Percentiles rank a stretch among this genome's conserved stretches.
Evolutionary conservation across 106 monocot genomes (phyloP).

Genomic region (Dendrobium nobile): DNA sequence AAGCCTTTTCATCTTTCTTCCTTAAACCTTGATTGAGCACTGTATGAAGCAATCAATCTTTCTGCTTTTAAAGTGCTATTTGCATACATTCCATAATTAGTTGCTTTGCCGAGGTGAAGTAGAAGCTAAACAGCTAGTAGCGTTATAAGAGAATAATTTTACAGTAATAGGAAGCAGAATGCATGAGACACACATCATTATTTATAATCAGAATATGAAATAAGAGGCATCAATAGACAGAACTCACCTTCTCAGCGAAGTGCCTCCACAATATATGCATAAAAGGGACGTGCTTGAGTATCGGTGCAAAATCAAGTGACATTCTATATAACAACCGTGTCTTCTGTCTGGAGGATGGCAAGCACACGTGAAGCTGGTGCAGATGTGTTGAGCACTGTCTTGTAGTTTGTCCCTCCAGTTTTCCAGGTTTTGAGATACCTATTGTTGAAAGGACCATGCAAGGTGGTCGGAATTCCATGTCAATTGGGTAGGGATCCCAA

Average conservation of each 20-base stretch:
- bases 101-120: not conserved
- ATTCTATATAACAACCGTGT: slow-evolving; percentile 89
- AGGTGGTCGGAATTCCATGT: slow-evolving; percentile 97
- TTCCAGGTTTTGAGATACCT: slow-evolving; percentile 96
- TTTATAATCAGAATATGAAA: not conserved
- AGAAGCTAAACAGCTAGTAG: not conserved
- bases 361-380: slow-evolving; percentile 91
- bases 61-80: too few relatives aligned
- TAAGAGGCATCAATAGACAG: not conserved
- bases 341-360: slow-evolving; percentile 86
- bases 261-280: slow-evolving; percentile 84
- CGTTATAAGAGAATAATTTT: not conserved
- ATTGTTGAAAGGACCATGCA: slow-evolving; percentile 95
- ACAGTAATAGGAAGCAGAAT: not conserved
- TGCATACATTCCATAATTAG: not conserved
- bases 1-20: too few relatives aligned
- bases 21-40: too few relatives aligned
- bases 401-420: slow-evolving; percentile 71
- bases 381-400: slow-evolving; percentile 81
- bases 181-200: not conserved
- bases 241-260: slow-evolving; percentile 78
- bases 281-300: slow-evolving; percentile 74
- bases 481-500: slow-evolving; percentile 99
- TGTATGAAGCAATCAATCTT: too few relatives aligned
- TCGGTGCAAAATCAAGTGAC: slow-evolving; percentile 92